Evolutionary conservation across 805 yeast species (phyloP).

Genomic region (Grigorovia transvaalensis): DNA sequence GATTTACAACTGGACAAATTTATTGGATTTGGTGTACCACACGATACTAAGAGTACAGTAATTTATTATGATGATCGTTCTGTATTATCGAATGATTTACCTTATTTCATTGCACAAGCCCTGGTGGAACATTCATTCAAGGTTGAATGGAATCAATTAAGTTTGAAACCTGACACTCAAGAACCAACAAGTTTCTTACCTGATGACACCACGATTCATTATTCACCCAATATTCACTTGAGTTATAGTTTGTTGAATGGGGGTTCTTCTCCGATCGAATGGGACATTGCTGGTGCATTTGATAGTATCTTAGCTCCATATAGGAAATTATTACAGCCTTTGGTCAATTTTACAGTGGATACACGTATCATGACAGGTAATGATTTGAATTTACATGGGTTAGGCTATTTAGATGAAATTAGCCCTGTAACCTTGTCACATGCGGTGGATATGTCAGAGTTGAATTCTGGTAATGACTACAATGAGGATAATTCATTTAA

Average conservation of each 20-base stretch:
- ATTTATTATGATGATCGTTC: slow-evolving; percentile 28
- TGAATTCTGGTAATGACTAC: slow-evolving; percentile 40
- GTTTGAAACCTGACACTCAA: neutral
- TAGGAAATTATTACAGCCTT: slow-evolving; percentile 39
- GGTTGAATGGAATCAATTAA: slow-evolving; percentile 24
- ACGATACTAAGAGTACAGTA: slow-evolving; percentile 30
- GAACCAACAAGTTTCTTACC: slow-evolving; percentile 6
- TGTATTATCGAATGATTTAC: slow-evolving; percentile 49
- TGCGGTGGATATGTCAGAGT: slow-evolving; percentile 73
- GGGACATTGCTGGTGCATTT: slow-evolving; percentile 60
- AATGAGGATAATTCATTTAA: slow-evolving; percentile 58
- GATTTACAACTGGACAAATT: slow-evolving; percentile 32
- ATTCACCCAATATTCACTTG: slow-evolving; percentile 58
- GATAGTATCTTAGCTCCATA: slow-evolving; percentile 45
- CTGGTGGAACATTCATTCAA: slow-evolving; percentile 37
- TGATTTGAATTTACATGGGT: slow-evolving; percentile 27
- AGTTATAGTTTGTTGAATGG: slow-evolving; percentile 68
- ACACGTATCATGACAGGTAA: slow-evolving; percentile 63
- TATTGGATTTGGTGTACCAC: slow-evolving; percentile 37
- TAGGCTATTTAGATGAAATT: slow-evolving; percentile 24
- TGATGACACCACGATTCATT: slow-evolving; percentile 24
- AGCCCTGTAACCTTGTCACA: slow-evolving; percentile 53
- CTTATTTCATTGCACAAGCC: slow-evolving; percentile 49
- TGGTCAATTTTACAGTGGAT: slow-evolving; percentile 65
- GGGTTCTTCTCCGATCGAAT: slow-evolving; percentile 50